These are phyloP conservation scores for Chlamydomonas eustigma DNA, from an alignment of 139 green algal species.

Conservation along the genomic window DNA sequence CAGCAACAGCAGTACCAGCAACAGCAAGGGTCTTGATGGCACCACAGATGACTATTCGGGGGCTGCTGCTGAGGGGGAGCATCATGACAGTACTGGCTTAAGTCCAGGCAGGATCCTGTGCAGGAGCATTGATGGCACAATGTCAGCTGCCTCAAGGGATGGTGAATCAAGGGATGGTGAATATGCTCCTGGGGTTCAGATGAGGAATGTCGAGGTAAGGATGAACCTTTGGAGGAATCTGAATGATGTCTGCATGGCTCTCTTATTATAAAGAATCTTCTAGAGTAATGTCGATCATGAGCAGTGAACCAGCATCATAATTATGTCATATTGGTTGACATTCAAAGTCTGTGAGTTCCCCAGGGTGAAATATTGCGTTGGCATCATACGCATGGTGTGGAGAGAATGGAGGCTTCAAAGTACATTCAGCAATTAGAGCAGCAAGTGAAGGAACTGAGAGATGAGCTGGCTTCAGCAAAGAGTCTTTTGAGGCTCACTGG, in stretches of 20 bases:
- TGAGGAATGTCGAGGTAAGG: conserved; percentile 40
- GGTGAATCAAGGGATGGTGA: too few species aligned
- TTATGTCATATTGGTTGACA: too few species aligned
- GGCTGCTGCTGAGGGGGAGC: conserved; percentile 9
- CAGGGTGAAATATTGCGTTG: conserved; percentile 80
- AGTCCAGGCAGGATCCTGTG: too few species aligned
- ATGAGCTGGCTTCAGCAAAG: conserved; percentile 37
- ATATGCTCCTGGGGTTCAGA: conserved; percentile 63
- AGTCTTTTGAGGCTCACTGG: neutral
- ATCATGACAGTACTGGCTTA: too few species aligned
- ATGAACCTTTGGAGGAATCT: neutral
- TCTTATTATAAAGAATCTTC: too few species aligned
- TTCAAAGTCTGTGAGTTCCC: neutral
- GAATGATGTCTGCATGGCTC: too few species aligned
- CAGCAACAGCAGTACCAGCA: conserved; percentile 12
- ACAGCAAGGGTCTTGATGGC: conserved; percentile 8
- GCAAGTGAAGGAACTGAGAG: conserved; percentile 46
- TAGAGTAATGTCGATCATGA: too few species aligned
- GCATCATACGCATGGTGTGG: conserved; percentile 59
- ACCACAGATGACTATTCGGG: neutral
- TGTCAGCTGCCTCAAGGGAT: too few species aligned
- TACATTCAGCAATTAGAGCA: conserved; percentile 83
- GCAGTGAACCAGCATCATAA: too few species aligned
- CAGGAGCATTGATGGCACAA: too few species aligned
- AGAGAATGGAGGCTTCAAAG: conserved; percentile 50